Evolutionary conservation across 1,284 basidiomycete species (phyloP), one percentile per base, ranked within the genome.

Genomic region (Ustilago nuda): DNA sequence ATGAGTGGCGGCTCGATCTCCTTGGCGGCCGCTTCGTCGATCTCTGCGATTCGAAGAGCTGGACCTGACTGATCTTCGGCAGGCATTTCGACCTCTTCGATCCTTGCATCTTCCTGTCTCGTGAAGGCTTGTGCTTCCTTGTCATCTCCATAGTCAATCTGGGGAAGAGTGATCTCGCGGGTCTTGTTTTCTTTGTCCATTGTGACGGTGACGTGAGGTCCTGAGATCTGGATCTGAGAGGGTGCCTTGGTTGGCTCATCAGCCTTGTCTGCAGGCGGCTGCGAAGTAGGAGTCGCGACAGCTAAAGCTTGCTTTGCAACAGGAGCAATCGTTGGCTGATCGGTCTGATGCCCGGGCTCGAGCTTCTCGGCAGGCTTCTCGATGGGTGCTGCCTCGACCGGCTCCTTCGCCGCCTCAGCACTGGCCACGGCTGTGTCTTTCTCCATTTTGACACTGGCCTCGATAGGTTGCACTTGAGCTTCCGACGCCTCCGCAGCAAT

Each of bases 41-140:
- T 68, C 48, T 69, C 63, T 39, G 69, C 70, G 33, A 77, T 77
- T 15, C 61, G 62, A n/a, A 72, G 41, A 11, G 58, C 36, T 8
- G 73, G 66, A 15, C 54, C 50, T 6, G 36, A 27, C 23, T 67
- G 57, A 12, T 61, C 58, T 33, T 41, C 56, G 35, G 56, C 48
- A 1, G 61, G 62, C 69, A 66, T 69, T 45, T 72, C 66, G 27
- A 72, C 69, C 33, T 76, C 69, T 53, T 76, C 69, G 51, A 69
- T 69, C 37, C 66, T 58, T 12, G 61, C 74, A 13, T 41, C 19
- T 23, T 76, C 66, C 36, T 68, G 68, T 45, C 59, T 41, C n/a
- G 61, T 41, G 36, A 72, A 61, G 15, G 33, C 62, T 55, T 63
- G 71, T 3, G 71, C 59, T 56, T 66, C 43, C 39, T 68, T 67